Conservation (phyloP, 129 eudicot species). For the Cynara cardunculus region DNA sequence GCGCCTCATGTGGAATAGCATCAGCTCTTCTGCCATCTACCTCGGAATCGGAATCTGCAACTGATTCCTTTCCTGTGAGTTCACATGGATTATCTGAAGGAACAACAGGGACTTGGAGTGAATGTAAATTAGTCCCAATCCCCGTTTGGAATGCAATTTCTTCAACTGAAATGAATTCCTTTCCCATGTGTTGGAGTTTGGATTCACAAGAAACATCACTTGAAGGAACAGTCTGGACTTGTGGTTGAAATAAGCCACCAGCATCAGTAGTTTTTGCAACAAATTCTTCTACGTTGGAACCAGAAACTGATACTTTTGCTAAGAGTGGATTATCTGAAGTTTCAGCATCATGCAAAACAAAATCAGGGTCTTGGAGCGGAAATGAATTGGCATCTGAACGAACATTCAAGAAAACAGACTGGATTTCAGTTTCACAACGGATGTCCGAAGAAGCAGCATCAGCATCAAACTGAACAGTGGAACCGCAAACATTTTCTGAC, state of each 20-base stretch:
- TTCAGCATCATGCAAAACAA: background rate
- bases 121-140: too few relatives aligned
- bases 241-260: background rate
- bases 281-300: constrained; percentile 11
- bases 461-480: constrained; percentile 8
- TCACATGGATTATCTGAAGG: background rate
- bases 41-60: constrained; percentile 9
- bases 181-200: background rate
- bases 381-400: background rate
- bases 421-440: constrained; percentile 1
- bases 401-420: background rate
- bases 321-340: background rate
- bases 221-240: background rate
- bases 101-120: background rate
- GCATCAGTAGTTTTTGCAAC: constrained; percentile 1
- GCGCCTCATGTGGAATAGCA: background rate
- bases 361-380: background rate
- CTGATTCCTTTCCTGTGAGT: constrained; percentile 6
- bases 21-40: background rate
- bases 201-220: background rate
- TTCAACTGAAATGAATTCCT: background rate
- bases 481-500: background rate
- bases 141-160: background rate
- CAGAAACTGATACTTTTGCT: constrained; percentile 17
- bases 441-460: background rate